A percentile compares a stretch with the other conserved stretches of the same genome.
Conservation (phyloP, 2,329 filamentous ascomycete genomes). For the Ophiocordyceps camponoti-floridani region DNA sequence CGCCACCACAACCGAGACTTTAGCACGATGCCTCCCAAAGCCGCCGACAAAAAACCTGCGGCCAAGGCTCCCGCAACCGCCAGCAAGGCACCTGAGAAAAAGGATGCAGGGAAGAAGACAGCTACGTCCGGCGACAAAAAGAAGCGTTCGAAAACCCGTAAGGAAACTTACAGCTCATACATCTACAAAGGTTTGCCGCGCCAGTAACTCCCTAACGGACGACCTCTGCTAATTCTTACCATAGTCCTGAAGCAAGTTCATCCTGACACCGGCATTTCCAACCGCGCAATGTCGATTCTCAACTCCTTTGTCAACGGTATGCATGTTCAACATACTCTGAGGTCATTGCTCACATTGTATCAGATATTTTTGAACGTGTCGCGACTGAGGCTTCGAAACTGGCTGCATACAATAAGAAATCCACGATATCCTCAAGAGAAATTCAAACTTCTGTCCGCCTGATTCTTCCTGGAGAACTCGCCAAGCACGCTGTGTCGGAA, state of each 20-base stretch:
- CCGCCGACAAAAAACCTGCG: conserved; percentile 97
- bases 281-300: conserved; percentile 98
- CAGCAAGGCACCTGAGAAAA: conserved; percentile 70
- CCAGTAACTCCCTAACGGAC: neutral
- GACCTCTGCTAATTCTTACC: neutral
- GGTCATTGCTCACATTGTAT: neutral
- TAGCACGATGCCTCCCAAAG: conserved; percentile 85
- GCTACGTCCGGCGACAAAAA: conserved; percentile 95
- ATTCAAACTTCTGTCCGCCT: conserved; percentile 98
- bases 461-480: conserved; percentile 94
- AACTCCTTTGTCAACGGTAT: conserved; percentile 99
- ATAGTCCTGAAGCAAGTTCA: conserved; percentile 99
- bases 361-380: conserved; percentile 98
- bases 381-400: conserved; percentile 98
- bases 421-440: conserved; percentile 96
- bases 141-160: conserved; percentile 99
- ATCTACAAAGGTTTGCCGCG: conserved; percentile 84
- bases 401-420: conserved; percentile 99
- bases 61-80: conserved; percentile 78
- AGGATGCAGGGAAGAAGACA: conserved; percentile 99
- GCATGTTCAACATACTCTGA: conserved; percentile 12
- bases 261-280: conserved; percentile 99
- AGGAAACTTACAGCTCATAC: conserved; percentile 99
- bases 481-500: conserved; percentile 98
- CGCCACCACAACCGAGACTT: conserved; percentile 11